These are phyloP conservation scores for Stagonosporopsis rhizophila DNA, from an alignment of 2,329 filamentous ascomycete species.

Conservation along the genomic window DNA sequence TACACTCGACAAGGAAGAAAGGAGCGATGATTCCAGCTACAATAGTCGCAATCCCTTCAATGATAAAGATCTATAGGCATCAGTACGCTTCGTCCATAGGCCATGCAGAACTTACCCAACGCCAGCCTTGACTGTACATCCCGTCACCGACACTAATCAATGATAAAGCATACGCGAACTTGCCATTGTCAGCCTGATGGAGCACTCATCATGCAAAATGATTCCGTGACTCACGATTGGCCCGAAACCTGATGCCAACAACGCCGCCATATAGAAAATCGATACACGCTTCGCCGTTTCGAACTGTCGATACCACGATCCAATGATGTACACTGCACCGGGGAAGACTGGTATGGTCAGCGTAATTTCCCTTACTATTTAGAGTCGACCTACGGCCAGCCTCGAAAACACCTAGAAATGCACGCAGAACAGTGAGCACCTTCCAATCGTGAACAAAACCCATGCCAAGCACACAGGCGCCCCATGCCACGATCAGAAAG, in stretches of 20 bases:
- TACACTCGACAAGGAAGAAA: conserved; percentile 37
- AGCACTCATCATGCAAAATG: neutral
- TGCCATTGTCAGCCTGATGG: neutral
- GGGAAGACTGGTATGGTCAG: conserved; percentile 29
- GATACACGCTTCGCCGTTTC: conserved; percentile 37
- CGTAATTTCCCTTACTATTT: no score
- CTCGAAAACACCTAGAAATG: conserved; percentile 33
- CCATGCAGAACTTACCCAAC: conserved; percentile 22
- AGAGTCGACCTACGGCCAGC: conserved; percentile 27
- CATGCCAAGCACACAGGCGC: conserved; percentile 34
- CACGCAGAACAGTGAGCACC: conserved; percentile 27
- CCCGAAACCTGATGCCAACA: conserved; percentile 42
- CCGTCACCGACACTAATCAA: conserved; percentile 43
- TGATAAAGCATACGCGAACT: conserved; percentile 44
- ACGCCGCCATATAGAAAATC: conserved; percentile 37
- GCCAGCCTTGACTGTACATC: conserved; percentile 41
- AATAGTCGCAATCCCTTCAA: conserved; percentile 31
- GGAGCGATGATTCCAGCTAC: conserved; percentile 28
- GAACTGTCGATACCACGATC: conserved; percentile 37
- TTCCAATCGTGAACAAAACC: conserved; percentile 34
- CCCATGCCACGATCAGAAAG: conserved; percentile 39
- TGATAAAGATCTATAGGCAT: conserved; percentile 28
- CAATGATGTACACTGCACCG: conserved; percentile 34
- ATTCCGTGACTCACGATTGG: conserved; percentile 33
- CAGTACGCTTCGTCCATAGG: neutral